phyloP scores from a whole-genome alignment of 75 land plant genomes.

The Selaginella moellendorffii region DNA sequence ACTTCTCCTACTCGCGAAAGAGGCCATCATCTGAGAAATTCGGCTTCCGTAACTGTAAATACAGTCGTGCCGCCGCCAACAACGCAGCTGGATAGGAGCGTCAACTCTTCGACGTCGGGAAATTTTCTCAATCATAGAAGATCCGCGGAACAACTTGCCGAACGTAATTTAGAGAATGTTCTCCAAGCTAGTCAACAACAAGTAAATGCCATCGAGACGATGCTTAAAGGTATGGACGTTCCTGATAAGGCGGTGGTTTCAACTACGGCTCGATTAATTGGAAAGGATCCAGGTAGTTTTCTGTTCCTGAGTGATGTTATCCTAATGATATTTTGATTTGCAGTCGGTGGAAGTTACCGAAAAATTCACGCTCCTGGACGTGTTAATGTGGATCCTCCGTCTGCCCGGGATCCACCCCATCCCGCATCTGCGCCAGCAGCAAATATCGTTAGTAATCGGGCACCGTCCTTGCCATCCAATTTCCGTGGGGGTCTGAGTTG shows the following conservation, averaged over 20 bases:
- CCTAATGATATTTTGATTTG: background rate
- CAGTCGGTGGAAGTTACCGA: conserved; percentile 31
- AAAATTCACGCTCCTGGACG: conserved; percentile 39
- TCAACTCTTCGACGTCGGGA: background rate
- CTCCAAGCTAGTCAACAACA: conserved; percentile 92
- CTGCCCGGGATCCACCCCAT: conserved; percentile 90
- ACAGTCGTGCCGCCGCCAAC: background rate
- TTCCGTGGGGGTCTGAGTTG: conserved; percentile 11
- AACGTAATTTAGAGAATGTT: conserved; percentile 86
- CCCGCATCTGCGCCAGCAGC: conserved; percentile 67
- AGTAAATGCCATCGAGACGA: conserved; percentile 88
- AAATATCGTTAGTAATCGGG: conserved; percentile 16
- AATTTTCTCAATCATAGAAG: conserved; percentile 26
- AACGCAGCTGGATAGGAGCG: background rate
- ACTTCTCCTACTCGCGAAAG: conserved; percentile 78
- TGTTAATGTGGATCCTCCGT: conserved; percentile 89
- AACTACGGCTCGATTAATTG: conserved; percentile 34
- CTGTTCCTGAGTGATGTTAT: background rate
- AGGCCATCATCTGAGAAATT: conserved; percentile 27
- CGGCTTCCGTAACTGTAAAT: conserved; percentile 6
- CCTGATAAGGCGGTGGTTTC: conserved; percentile 35
- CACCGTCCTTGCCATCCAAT: conserved; percentile 4
- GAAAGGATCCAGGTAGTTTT: conserved; percentile 57
- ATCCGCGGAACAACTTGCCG: conserved; percentile 37
- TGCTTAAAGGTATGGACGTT: conserved; percentile 66